Evolutionary conservation across 2,329 filamentous ascomycete genomes (phyloP), one percentile per base, ranked within the genome.

Genomic region (Periconia digitata): DNA sequence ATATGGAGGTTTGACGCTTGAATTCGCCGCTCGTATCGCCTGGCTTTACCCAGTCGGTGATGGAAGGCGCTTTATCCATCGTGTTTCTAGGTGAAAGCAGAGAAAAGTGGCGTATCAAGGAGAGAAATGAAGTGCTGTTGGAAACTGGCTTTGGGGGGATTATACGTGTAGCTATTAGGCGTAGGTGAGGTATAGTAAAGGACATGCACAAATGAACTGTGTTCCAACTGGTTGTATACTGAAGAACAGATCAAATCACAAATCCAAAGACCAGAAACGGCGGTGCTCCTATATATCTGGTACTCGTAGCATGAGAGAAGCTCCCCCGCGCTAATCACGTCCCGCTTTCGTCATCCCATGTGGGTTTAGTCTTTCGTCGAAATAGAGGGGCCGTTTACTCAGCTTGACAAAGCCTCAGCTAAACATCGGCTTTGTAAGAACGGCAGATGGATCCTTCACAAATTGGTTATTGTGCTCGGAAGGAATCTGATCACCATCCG

Each of bases 11-110:
- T 70, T 91, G 89, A 53, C 92, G 86, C 77, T 96, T 96, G 81
- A 95, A 97, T 74, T 96, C 91, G 72, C 92, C 92, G 16, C 84
- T 83, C 67, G 84, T 88, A 76, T 94, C 89, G 60, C 79, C 79
- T 39, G 83, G 86, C 54, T 84, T 79, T 44, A 94, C 90, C 90
- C 90, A 96, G 64, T 92, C 84, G 39, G 90, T 92, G 69, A 95
- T 90, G 17, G 62, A 54, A 45, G 65, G 55, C 50, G 68, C 62
- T 38, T 62, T 62, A 16, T 53, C 55, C 55, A 53, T 54, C 44
- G 44, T 44, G 22, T 32, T 38, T n/a, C 5, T 12, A 38, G 17
- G 13, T 20, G 15, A 18, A 24, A 20, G 10, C 20, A 6, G 18
- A 41, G 17, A 50, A n/a, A n/a, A 40, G 16, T n/a, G n/a, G 40